Percentiles rank a stretch among this genome's conserved stretches.
These are phyloP conservation scores for Ephemerocybe angulata DNA, from an alignment of 768 basidiomycete genomes.

Conservation along the genomic window DNA sequence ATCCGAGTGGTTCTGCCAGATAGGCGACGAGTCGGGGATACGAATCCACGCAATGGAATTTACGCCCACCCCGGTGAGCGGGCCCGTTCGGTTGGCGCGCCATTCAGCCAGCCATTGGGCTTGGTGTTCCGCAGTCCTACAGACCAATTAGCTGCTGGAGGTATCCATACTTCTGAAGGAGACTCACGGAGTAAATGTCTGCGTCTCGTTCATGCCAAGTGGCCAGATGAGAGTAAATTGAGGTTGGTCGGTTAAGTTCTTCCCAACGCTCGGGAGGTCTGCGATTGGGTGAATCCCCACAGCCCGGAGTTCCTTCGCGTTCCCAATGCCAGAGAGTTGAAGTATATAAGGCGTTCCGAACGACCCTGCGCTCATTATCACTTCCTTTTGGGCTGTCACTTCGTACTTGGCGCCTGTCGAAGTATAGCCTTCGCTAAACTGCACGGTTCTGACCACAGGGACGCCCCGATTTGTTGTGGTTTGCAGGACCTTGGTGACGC, in stretches of 20 bases:
- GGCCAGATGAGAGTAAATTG: not conserved
- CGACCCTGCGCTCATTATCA: constrained; percentile 3
- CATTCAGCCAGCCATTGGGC: constrained; percentile 7
- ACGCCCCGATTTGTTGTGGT: constrained; percentile 14
- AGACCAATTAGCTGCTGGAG: not conserved
- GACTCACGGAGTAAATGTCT: constrained; percentile 2
- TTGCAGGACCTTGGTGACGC: constrained; percentile 22
- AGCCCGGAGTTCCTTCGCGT: not conserved
- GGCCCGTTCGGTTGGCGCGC: constrained; percentile 20
- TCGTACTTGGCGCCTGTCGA: constrained; percentile 8
- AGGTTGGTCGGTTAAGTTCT: constrained; percentile 9
- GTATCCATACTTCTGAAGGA: not conserved
- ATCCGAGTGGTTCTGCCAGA: constrained; percentile 14
- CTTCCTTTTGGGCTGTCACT: constrained; percentile 5
- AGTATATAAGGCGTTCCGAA: constrained; percentile 5
- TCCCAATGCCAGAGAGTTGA: constrained; percentile 6
- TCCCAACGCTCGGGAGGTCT: constrained; percentile 9
- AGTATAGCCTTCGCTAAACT: constrained; percentile 15
- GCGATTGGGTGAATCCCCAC: constrained; percentile 3
- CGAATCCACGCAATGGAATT: constrained; percentile 28
- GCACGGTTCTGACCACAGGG: constrained; percentile 19
- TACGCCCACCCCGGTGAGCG: constrained; percentile 26
- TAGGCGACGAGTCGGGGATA: constrained; percentile 27
- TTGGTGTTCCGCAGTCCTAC: not conserved
- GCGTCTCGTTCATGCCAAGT: constrained; percentile 1